Evolutionary conservation across 1,284 basidiomycete genomes (phyloP), one percentile per base, ranked within the genome.

Genomic region (Gomphus sp.): DNA sequence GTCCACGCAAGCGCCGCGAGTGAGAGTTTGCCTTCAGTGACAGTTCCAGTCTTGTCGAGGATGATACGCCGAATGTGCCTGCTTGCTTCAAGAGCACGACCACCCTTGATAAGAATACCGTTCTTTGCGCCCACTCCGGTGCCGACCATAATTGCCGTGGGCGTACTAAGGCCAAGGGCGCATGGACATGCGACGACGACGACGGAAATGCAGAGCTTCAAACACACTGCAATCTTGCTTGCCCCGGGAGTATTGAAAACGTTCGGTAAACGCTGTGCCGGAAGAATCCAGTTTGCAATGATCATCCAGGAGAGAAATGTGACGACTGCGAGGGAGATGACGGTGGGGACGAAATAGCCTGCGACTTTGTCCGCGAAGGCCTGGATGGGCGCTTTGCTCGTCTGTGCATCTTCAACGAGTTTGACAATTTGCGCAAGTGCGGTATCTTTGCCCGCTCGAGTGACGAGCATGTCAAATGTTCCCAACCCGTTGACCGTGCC

Each of bases 91-190:
- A 99, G 77, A 2, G 97, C 94, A 22, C 89, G 80, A 3, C 95
- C 97, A 49, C 97, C 95, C 70, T 99, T 99, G 82, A 99, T 98
- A 52, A 99, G 75, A 63, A 99, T 99, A 0, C 97, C 97, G 68
- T 98, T 94, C 76, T 91, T 82, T 11, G 97, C 97, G 1, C 97
- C 97, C 57, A 99, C 87, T 0, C 97, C 97, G 0, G 97, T 99
- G 34, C 97, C 97, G 44, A 99, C 97, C 97, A 99, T 99, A 72
- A 99, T 95, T 1, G 97, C 97, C 0, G 97, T 99, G 0, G 97
- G 97, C 0, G 97, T 99, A 60, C 91, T 92, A 58, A 99, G 80
- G 3, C 97, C 97, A 33, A 99, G 80, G 0, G 97, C 97, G 69
- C 97, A 99, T 0, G 97, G 97, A 70, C 97, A 99, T 4, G 97